Base-by-base conservation (phyloP, 305 asterid genomes). In the Coffea humblotiana region DNA sequence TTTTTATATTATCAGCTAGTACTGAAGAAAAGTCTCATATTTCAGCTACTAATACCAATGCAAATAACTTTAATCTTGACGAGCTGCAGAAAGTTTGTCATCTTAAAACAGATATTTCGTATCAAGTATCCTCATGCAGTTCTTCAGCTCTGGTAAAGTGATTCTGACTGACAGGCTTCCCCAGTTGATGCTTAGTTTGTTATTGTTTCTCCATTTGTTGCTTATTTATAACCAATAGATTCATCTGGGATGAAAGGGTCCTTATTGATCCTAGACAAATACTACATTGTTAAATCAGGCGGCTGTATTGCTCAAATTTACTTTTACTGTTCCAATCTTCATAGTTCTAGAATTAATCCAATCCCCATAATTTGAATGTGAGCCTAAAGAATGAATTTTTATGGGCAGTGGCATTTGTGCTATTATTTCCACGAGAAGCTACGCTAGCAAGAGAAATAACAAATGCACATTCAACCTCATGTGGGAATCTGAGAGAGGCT, bases 401-500 rank as follows among this genome's bases (percentile, higher is more conserved):
- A 51, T 37, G 40, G 45, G 79, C 85, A 94, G 98, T 95, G 86
- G 98, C 98, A 64, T 86, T 95, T 91, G 98, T 98, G 23, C 90
- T 90, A 51, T 77, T 92, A 79, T 95, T 90, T 79, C 98, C 98
- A 16, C 81, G 73, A 40, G 92, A 95, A 88, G 98, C 98, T 32
- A 89, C 80, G 68, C 49, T 95, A 76, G 98, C 98, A 12, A 95
- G 92, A 98, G 91, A 91, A 84, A 83, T 84, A 83, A 97, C 98
- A 70, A 84, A 89, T 70, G 98, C 94, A 11, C 94, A 90, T 78
- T 81, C 90, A 32, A 95, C 98, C 23, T 80, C 75, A 0, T 77
- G 73, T 69, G 88, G 88, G 70, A 88, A 88, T 74, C 79, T 88
- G 67, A 85, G 90, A 58, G 95, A 91, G 80, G 97, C 90, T 32